phyloP scores from a whole-genome alignment of 148 eudicot species.

The Bassia scoparia region DNA sequence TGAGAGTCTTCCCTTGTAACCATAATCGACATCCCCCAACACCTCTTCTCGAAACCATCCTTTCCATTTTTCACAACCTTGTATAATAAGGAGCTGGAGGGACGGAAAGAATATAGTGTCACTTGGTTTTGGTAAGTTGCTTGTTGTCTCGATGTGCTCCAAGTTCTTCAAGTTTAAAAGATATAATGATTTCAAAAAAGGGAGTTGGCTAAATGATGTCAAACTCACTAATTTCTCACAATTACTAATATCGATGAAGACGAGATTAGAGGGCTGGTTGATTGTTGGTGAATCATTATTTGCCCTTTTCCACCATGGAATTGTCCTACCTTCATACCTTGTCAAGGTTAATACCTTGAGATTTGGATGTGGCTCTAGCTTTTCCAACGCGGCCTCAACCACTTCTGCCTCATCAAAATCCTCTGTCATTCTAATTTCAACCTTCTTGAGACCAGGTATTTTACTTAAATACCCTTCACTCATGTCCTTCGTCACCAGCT shows the following conservation, averaged over 20 bases:
- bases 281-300: not conserved
- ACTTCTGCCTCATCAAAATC: not conserved
- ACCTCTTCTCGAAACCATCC: conserved; percentile 21
- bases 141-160: conserved; percentile 16
- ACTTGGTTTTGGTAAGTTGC: no score
- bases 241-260: not conserved
- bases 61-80: not conserved
- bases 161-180: conserved; percentile 4
- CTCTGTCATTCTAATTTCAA: rapidly evolving
- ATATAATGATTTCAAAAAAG: not conserved
- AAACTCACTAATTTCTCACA: not conserved
- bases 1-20: no score
- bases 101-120: conserved; percentile 13
- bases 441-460: not conserved
- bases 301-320: conserved; percentile 8
- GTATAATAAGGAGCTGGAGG: conserved; percentile 7
- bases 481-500: not conserved
- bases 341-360: not conserved
- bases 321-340: not conserved
- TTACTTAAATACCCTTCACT: conserved; percentile 3
- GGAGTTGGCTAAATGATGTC: conserved; percentile 1
- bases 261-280: conserved; percentile 20
- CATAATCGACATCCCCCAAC: not conserved
- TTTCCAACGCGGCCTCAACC: conserved; percentile 19
- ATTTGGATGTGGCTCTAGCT: conserved; percentile 20